Evolutionary conservation across 2,329 filamentous ascomycete species (phyloP).

Genomic region (Ceratocystis cubensis): DNA sequence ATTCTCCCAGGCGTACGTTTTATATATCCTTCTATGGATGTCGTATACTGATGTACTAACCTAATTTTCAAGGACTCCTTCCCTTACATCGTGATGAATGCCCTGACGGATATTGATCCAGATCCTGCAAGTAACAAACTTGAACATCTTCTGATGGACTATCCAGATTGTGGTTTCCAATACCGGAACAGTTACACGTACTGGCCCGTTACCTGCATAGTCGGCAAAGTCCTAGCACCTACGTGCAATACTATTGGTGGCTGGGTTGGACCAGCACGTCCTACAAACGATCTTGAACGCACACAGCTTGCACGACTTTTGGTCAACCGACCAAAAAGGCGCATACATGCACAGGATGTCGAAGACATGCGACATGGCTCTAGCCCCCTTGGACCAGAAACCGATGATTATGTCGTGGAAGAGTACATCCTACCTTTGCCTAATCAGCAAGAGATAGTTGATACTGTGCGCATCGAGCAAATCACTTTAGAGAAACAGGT

Average conservation of each 20-base stretch:
- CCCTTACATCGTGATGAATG: conserved; percentile 67
- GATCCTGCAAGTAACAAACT: conserved; percentile 53
- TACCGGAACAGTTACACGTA: conserved; percentile 63
- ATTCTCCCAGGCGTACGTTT: conserved; percentile 53
- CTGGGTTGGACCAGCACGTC: conserved; percentile 61
- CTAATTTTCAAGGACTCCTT: conserved; percentile 39
- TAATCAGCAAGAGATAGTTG: conserved; percentile 44
- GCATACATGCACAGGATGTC: conserved; percentile 46
- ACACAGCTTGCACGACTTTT: conserved; percentile 60
- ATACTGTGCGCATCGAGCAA: conserved; percentile 58
- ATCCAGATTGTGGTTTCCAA: conserved; percentile 61
- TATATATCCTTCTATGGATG: not conserved
- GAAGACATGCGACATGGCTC: conserved; percentile 54
- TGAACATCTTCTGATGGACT: conserved; percentile 53
- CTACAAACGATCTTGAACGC: conserved; percentile 52
- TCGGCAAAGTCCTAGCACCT: conserved; percentile 62
- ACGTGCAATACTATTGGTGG: conserved; percentile 59
- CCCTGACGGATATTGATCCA: conserved; percentile 61
- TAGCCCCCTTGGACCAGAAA: conserved; percentile 53
- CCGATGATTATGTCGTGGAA: conserved; percentile 49
- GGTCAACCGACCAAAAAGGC: conserved; percentile 44
- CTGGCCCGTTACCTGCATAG: conserved; percentile 59
- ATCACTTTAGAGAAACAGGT: conserved; percentile 41
- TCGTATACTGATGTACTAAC: conserved; percentile 14
- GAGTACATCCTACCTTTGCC: conserved; percentile 52